Conservation (phyloP, 2,329 filamentous ascomycete genomes). For the Aspergillus sp. region DNA sequence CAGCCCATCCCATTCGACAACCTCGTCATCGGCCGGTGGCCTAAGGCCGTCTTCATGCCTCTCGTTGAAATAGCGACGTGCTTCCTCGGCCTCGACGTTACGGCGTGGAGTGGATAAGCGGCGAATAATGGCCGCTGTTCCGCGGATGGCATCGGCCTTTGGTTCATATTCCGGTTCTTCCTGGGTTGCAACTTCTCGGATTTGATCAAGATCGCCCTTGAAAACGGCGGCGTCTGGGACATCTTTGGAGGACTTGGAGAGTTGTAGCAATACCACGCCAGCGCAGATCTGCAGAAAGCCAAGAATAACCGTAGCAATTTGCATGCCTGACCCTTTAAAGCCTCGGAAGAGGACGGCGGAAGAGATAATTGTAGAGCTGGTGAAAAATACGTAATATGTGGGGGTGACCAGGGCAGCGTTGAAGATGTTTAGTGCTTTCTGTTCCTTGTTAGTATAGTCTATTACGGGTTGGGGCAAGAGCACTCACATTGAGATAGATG, state of each 20-base stretch:
- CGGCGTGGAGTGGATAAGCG: constrained; percentile 73
- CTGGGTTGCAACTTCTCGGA: constrained; percentile 91
- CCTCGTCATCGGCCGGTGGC: constrained; percentile 74
- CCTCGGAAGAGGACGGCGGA: constrained; percentile 90
- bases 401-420: constrained; percentile 96
- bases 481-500: constrained; percentile 89
- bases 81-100: constrained; percentile 77
- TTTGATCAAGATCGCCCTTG: constrained; percentile 87
- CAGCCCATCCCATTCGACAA: constrained; percentile 89
- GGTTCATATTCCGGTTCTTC: constrained; percentile 96
- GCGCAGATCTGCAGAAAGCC: constrained; percentile 93
- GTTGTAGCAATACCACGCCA: constrained; percentile 85
- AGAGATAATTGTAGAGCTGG: constrained; percentile 89
- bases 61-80: constrained; percentile 76
- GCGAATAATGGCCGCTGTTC: constrained; percentile 82
- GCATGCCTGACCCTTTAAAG: constrained; percentile 79
- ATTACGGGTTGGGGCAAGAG: background rate
- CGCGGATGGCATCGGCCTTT: constrained; percentile 93
- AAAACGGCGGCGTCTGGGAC: constrained; percentile 93
- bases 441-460: constrained; percentile 19
- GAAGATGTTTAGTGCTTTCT: constrained; percentile 98
- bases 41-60: constrained; percentile 69
- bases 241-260: constrained; percentile 98
- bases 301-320: constrained; percentile 86
- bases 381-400: constrained; percentile 99